Conservation (phyloP, 129 eudicot species). For the Gnaphalium uliginosum region DNA sequence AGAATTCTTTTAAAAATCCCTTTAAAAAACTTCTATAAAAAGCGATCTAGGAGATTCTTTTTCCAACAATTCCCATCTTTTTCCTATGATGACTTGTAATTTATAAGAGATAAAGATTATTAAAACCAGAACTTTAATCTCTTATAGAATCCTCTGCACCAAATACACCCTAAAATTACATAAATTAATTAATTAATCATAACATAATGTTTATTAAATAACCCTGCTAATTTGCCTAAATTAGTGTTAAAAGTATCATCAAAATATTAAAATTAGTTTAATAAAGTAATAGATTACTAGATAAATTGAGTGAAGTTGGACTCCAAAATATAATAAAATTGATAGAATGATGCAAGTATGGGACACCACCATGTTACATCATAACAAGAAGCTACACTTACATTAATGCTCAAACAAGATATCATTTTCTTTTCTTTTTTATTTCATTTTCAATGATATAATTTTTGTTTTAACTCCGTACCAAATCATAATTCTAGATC, state of each 20-base stretch:
- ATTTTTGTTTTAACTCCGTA: no score
- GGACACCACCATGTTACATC: slow-evolving; percentile 27
- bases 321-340: background rate
- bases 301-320: background rate
- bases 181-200: no score
- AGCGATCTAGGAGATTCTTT: no score
- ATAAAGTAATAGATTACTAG: background rate
- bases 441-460: background rate
- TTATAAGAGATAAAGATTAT: no score
- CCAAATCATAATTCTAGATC: no score
- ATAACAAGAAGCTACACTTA: slow-evolving; percentile 1
- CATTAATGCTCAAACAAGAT: slow-evolving; percentile 19
- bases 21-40: no score
- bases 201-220: background rate
- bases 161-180: no score
- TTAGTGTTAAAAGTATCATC: background rate
- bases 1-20: no score
- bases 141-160: no score
- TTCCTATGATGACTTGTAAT: no score
- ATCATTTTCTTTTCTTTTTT: background rate
- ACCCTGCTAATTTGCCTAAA: background rate
- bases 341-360: slow-evolving; percentile 6
- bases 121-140: no score
- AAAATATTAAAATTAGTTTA: background rate
- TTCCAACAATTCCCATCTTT: no score